Percentiles rank a stretch among this genome's conserved stretches.
Evolutionary conservation across 306 rosid genomes (phyloP).

Genomic region (Canavalia ensiformis): DNA sequence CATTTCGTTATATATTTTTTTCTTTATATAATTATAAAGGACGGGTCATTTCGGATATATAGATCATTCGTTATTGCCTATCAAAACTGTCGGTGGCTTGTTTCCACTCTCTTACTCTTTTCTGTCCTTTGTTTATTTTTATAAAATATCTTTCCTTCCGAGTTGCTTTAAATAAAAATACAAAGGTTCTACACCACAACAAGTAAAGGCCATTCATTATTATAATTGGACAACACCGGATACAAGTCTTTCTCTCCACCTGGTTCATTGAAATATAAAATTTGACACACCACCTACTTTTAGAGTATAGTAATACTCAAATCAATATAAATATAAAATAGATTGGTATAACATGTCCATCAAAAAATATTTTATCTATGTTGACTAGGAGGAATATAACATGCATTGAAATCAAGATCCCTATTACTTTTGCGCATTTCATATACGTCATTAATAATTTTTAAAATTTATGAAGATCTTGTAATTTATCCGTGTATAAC

Average conservation of each 20-base stretch:
- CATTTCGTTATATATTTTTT: background rate
- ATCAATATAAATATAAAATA: background rate
- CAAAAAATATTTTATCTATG: constrained; percentile 36
- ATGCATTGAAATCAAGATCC: constrained; percentile 44
- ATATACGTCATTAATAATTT: constrained; percentile 12
- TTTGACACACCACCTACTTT: constrained; percentile 51
- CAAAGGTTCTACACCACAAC: constrained; percentile 50
- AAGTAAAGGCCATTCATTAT: constrained; percentile 51
- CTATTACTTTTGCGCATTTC: constrained; percentile 11
- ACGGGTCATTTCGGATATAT: constrained; percentile 25
- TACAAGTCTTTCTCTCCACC: constrained; percentile 45
- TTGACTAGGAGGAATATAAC: constrained; percentile 41
- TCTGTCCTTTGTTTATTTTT: background rate
- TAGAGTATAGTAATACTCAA: constrained; percentile 18
- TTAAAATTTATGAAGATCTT: background rate
- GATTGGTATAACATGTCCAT: constrained; percentile 43
- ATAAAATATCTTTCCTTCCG: constrained; percentile 30
- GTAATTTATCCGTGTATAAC: background rate
- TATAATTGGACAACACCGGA: constrained; percentile 43
- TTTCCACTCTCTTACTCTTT: constrained; percentile 25
- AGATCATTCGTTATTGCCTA: background rate
- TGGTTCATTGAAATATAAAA: constrained; percentile 40
- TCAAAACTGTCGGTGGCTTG: constrained; percentile 55
- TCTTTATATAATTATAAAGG: background rate
- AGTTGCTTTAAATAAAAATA: constrained; percentile 40